phyloP scores from a whole-genome alignment of 2,329 filamentous ascomycete species.

The Orbilia brochopaga region DNA sequence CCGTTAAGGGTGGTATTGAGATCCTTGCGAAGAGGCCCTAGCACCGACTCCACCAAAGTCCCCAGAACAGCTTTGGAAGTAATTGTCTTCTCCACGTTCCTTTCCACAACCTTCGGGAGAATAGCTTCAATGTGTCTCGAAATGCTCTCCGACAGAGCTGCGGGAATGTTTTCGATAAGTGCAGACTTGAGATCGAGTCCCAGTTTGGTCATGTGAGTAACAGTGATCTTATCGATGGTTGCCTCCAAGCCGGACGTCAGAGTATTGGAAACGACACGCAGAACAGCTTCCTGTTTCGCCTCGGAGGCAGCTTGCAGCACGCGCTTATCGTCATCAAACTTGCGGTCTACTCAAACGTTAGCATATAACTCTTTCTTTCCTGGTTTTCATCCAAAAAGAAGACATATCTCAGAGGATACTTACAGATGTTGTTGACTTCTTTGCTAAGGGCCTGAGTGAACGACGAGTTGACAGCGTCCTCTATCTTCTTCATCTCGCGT shows the following conservation, averaged over 20 bases:
- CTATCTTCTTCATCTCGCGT: constrained; percentile 59
- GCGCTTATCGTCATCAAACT: constrained; percentile 72
- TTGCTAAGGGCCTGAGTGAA: constrained; percentile 68
- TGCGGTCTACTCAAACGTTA: constrained; percentile 60
- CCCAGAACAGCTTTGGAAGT: constrained; percentile 29
- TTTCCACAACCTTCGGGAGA: constrained; percentile 69
- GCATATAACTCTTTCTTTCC: constrained; percentile 61
- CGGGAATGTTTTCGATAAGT: constrained; percentile 71
- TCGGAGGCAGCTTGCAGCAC: constrained; percentile 68
- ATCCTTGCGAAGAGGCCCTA: constrained; percentile 52
- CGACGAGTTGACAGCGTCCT: constrained; percentile 60
- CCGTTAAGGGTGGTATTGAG: constrained; percentile 52
- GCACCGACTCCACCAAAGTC: constrained; percentile 20
- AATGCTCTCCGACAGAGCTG: constrained; percentile 69
- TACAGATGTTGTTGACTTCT: constrained; percentile 64
- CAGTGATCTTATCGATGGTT: constrained; percentile 77
- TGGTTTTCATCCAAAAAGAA: constrained; percentile 53
- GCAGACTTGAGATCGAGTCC: constrained; percentile 77
- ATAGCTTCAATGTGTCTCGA: constrained; percentile 74
- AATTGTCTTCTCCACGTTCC: constrained; percentile 61
- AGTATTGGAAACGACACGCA: constrained; percentile 72
- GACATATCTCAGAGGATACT: constrained; percentile 30
- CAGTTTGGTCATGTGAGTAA: constrained; percentile 75
- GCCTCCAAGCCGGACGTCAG: constrained; percentile 75
- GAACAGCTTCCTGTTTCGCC: constrained; percentile 72